These are phyloP conservation scores for Leptosphaerulina australis DNA, from an alignment of 2,329 filamentous ascomycete species.

Conservation along the genomic window DNA sequence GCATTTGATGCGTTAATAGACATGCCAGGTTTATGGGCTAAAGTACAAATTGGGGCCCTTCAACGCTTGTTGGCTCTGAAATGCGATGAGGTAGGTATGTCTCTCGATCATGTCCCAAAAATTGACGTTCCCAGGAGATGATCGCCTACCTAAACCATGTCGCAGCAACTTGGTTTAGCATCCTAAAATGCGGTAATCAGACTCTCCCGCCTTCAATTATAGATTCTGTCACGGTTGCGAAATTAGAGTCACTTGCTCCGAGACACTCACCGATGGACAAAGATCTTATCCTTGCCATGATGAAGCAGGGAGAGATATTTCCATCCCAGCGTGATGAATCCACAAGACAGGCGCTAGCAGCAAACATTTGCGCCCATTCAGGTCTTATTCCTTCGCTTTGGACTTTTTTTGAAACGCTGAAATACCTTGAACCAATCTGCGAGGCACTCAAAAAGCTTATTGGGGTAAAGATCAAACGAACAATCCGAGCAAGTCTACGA, in stretches of 20 bases:
- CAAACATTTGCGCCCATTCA: constrained; percentile 15
- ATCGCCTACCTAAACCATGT: constrained; percentile 23
- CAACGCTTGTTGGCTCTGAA: constrained; percentile 27
- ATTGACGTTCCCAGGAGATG: constrained; percentile 22
- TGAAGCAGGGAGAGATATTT: constrained; percentile 17
- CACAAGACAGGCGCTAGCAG: constrained; percentile 2
- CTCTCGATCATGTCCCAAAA: not conserved
- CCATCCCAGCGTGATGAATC: constrained; percentile 5
- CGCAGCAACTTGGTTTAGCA: constrained; percentile 9
- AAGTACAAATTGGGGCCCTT: constrained; percentile 27
- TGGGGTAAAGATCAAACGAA: constrained; percentile 15
- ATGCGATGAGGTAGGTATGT: constrained; percentile 25
- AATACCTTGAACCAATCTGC: constrained; percentile 23
- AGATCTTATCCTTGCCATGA: constrained; percentile 9
- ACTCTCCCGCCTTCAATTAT: constrained; percentile 11
- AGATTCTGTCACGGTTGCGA: constrained; percentile 14
- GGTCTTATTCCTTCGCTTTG: constrained; percentile 17
- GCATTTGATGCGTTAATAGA: constrained; percentile 27
- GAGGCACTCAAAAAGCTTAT: constrained; percentile 21
- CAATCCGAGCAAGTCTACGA: constrained; percentile 17
- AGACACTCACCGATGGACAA: constrained; percentile 13
- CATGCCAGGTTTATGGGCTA: constrained; percentile 28
- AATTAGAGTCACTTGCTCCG: constrained; percentile 17
- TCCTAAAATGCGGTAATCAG: constrained; percentile 14
- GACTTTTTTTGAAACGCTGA: constrained; percentile 26